A percentile compares a stretch with the other conserved stretches of the same genome.
phyloP scores from a whole-genome alignment of 129 eudicot species.

The Helichrysum umbraculigerum region DNA sequence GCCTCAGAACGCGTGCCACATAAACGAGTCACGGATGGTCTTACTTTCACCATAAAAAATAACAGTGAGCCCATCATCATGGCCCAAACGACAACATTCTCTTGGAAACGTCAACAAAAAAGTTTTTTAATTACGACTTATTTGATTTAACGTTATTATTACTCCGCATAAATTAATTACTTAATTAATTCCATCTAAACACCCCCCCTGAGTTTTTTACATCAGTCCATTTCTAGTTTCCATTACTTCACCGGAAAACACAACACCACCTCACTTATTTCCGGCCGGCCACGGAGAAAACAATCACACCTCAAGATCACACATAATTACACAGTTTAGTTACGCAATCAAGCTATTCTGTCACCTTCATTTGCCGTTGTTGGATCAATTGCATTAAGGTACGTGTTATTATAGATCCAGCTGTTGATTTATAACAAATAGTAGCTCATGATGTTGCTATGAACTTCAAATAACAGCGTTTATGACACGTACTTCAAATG shows the following conservation, averaged over 20 bases:
- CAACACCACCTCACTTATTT: conserved; percentile 9
- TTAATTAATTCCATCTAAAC: conserved; percentile 1
- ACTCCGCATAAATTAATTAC: no score
- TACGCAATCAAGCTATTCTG: not conserved
- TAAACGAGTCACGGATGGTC: no score
- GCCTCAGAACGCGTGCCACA: no score
- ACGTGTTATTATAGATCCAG: conserved; percentile 26
- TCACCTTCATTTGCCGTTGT: not conserved
- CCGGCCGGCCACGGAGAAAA: conserved; percentile 7
- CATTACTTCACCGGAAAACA: conserved; percentile 28
- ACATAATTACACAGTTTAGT: not conserved
- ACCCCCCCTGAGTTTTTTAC: not conserved
- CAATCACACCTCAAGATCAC: conserved; percentile 11
- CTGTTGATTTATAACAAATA: conserved; percentile 1
- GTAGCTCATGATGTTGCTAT: conserved; percentile 10
- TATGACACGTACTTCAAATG: not conserved
- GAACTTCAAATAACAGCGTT: not conserved
- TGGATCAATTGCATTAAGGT: conserved; percentile 35
- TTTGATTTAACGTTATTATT: no score
- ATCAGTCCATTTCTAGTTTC: conserved; percentile 19
- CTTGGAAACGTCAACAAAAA: no score
- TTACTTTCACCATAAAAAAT: no score
- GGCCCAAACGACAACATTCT: no score
- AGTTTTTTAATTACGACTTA: no score
- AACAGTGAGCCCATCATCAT: no score